Evolutionary conservation across 495 filamentous ascomycete species (phyloP).

Genomic region (Trichoderma orchidacearum): DNA sequence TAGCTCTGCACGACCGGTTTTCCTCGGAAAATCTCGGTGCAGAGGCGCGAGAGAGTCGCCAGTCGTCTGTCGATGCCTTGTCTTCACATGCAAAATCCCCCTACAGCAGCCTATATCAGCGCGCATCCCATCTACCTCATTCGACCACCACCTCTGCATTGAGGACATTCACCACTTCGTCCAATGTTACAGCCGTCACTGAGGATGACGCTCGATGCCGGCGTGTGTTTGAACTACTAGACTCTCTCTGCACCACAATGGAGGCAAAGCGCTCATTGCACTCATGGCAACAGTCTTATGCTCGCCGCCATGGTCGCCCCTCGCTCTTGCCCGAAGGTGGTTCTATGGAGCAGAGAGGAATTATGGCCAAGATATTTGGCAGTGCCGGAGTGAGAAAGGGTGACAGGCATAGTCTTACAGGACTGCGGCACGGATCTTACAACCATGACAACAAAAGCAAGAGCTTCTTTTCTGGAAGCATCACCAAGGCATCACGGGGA

Average conservation of each 20-base stretch:
- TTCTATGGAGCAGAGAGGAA: slow-evolving; percentile 10
- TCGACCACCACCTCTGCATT: slow-evolving; percentile 6
- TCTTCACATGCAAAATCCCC: background rate
- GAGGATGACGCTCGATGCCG: slow-evolving; percentile 27
- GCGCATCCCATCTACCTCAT: background rate
- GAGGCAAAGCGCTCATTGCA: slow-evolving; percentile 34
- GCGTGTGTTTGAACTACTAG: slow-evolving; percentile 34
- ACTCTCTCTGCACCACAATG: slow-evolving; percentile 30
- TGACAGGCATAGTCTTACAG: slow-evolving; percentile 11
- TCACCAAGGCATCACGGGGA: slow-evolving; percentile 1
- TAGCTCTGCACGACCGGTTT: slow-evolving; percentile 37
- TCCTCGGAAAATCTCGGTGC: slow-evolving; percentile 24
- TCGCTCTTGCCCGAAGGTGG: slow-evolving; percentile 18
- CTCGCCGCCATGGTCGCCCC: slow-evolving; percentile 11
- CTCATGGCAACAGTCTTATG: slow-evolving; percentile 31
- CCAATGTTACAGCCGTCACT: slow-evolving; percentile 9
- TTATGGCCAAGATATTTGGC: background rate
- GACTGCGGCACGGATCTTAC: slow-evolving; percentile 8
- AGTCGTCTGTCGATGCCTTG: background rate
- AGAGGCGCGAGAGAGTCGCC: slow-evolving; percentile 13
- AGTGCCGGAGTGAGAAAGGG: slow-evolving; percentile 6
- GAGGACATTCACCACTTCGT: slow-evolving; percentile 6
- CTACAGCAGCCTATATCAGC: background rate
- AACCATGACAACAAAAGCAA: slow-evolving; percentile 6
- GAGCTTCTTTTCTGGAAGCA: slow-evolving; percentile 3